Percentiles rank a stretch among this genome's conserved stretches.
Evolutionary conservation across 805 yeast species (phyloP).

Genomic region (Kodamaea hsintzibuensis): DNA sequence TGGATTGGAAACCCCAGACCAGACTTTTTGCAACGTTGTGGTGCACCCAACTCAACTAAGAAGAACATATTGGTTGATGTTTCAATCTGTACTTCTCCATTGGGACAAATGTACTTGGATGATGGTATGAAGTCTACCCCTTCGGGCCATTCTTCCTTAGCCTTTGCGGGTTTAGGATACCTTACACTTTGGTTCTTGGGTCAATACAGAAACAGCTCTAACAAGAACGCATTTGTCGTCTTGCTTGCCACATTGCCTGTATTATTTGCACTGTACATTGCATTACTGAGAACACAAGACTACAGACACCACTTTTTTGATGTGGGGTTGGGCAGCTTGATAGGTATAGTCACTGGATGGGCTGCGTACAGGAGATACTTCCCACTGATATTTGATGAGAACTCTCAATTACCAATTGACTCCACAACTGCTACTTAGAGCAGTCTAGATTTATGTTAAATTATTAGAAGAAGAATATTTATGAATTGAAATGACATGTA

Average conservation of each 20-base stretch:
- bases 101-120: conserved; percentile 25
- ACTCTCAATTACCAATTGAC: conserved; percentile 12
- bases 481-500: no score
- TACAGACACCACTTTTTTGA: conserved; percentile 37
- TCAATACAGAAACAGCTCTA: conserved; percentile 28
- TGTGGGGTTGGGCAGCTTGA: conserved; percentile 30
- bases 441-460: no score
- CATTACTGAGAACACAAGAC: conserved; percentile 28
- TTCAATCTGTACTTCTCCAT: conserved; percentile 27
- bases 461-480: no score
- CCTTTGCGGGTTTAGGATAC: conserved; percentile 52
- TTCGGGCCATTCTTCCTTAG: conserved; percentile 55
- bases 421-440: background rate
- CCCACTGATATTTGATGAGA: conserved; percentile 12
- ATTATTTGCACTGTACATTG: conserved; percentile 25
- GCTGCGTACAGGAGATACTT: conserved; percentile 32
- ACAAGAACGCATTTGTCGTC: conserved; percentile 8
- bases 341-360: conserved; percentile 31
- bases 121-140: conserved; percentile 62
- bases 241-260: conserved; percentile 19
- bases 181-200: conserved; percentile 50
- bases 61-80: conserved; percentile 19
- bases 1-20: conserved; percentile 46
- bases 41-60: conserved; percentile 27
- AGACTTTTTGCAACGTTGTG: conserved; percentile 43